These are phyloP conservation scores for Patellifolia procumbens DNA, from an alignment of 179 eudicot genomes.

Conservation along the genomic window DNA sequence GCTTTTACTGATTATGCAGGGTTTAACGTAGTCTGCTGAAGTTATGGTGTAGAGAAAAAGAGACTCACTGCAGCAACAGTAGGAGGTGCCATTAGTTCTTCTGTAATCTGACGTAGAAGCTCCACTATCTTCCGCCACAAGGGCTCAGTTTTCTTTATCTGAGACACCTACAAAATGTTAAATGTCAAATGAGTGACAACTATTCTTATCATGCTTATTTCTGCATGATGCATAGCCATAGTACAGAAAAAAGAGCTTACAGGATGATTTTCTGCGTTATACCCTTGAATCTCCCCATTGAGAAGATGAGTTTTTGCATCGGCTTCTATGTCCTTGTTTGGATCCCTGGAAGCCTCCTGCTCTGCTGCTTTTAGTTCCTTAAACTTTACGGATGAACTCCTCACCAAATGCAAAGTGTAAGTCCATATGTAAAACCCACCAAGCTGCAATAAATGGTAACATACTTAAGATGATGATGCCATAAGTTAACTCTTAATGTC, in stretches of 20 bases:
- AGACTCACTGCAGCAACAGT: constrained; percentile 74
- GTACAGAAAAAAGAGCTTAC: constrained; percentile 29
- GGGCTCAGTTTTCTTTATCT: constrained; percentile 24
- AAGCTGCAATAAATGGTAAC: constrained; percentile 43
- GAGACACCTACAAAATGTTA: constrained; percentile 17
- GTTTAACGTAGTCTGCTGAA: background rate
- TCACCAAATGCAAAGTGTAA: constrained; percentile 62
- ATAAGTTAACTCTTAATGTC: no score
- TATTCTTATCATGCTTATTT: background rate
- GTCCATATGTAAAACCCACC: constrained; percentile 92
- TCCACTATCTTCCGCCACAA: constrained; percentile 36
- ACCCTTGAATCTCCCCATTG: constrained; percentile 36
- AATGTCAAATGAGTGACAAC: background rate
- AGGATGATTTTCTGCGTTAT: constrained; percentile 37
- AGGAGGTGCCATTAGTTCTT: constrained; percentile 76
- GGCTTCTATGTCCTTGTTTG: constrained; percentile 67
- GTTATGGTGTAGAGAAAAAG: background rate
- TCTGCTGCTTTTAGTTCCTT: constrained; percentile 39
- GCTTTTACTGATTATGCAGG: background rate
- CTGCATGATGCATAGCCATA: background rate
- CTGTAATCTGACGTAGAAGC: constrained; percentile 43
- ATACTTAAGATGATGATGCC: no score
- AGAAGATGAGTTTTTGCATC: constrained; percentile 53
- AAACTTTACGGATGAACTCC: constrained; percentile 48
- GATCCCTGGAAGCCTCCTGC: constrained; percentile 35